A percentile compares a stretch with the other conserved stretches of the same genome.
phyloP scores from a whole-genome alignment of 1,284 basidiomycete genomes.

The Cystobasidium pallidum region DNA sequence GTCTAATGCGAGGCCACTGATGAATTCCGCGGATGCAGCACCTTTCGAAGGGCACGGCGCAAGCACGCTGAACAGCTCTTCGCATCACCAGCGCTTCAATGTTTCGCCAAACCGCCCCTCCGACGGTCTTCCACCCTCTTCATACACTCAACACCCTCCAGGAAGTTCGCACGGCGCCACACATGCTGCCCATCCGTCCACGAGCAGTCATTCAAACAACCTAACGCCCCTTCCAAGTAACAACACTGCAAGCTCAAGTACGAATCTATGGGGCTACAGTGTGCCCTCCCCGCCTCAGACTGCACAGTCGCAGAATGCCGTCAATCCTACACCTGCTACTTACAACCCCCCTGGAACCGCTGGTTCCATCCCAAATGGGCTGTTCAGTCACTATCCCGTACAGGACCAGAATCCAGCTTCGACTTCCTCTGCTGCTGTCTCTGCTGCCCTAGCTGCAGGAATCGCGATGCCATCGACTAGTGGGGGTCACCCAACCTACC shows the following conservation, averaged over 20 bases:
- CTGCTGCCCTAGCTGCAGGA: conserved; percentile 5
- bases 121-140: conserved; percentile 3
- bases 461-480: conserved; percentile 15
- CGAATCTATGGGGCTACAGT: conserved; percentile 25
- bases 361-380: conserved; percentile 5
- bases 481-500: conserved; percentile 8
- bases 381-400: not conserved
- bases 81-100: not conserved
- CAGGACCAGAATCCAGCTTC: not conserved
- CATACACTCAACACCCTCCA: not conserved
- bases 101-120: not conserved
- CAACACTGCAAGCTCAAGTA: conserved; percentile 4
- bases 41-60: not conserved
- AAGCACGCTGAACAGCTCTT: not conserved
- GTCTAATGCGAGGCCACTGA: not conserved
- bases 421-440: conserved; percentile 10
- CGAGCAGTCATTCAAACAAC: not conserved
- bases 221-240: not conserved
- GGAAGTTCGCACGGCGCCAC: conserved; percentile 8
- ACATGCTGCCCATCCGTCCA: not conserved
- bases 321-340: not conserved
- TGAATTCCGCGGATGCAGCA: not conserved
- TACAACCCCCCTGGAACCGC: conserved; percentile 1
- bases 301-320: conserved; percentile 2
- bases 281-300: conserved; percentile 22